Evolutionary conservation across 768 basidiomycete species (phyloP), one percentile per base, ranked within the genome.

Genomic region (Lentinula lateritia): DNA sequence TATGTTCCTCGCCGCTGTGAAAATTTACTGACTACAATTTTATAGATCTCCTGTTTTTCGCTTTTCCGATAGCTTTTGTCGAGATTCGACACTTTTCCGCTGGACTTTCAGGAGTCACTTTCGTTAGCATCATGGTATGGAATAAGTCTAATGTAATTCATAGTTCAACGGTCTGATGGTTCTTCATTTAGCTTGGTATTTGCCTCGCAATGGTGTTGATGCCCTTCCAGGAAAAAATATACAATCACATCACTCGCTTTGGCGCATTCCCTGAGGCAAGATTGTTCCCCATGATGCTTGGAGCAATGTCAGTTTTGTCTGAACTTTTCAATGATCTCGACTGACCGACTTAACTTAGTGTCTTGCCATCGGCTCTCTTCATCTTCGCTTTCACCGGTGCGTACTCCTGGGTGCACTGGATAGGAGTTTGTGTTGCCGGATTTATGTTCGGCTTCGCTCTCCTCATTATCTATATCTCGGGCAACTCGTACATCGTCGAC

Each of bases 401-500:
- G n/a, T 79, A 76, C 62, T 50, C 64, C 12, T 66, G 64, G 61
- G 75, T 80, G 0, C 73, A 78, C 65, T 79, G 74, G 72, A 76
- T 78, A 6, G 74, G 70, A 67, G 73, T 74, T 15, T 75, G 74
- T 50, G 70, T 77, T 42, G 68, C 75, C 7, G 75, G 76, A 18
- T 68, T 67, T 42, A 58, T 78, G 42, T 76, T 79, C 60, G 78
- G 78, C 12, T 72, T 76, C 54, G 73, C 75, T 46, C 75, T 79
- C 73, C 75, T 76, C 65, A 66, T 78, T 57, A 62, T 79, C 62
- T 80, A 78, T 69, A 70, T 78, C 65, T 73, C 76, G 45, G 76
- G 75, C 16, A 76, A 79, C 66, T 77, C 76, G 1, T 79, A 78
- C 68, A 78, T 79, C 70, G 72, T 79, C 63, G 78, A 79, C 68